Evolutionary conservation across 495 filamentous ascomycete species (phyloP).

Genomic region (Hapsidospora chrysogenum): DNA sequence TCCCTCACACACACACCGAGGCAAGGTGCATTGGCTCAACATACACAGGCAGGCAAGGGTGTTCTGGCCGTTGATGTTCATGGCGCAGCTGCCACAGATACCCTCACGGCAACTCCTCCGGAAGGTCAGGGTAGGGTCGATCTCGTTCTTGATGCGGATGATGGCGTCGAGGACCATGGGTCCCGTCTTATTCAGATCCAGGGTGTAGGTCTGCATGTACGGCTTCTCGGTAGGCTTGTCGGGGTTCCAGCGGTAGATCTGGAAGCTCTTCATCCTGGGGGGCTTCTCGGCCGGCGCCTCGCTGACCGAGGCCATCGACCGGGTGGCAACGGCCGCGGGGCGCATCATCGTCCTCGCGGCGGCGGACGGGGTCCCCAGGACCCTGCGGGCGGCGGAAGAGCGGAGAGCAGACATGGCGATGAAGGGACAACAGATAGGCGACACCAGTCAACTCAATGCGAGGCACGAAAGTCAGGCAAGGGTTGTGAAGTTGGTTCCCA

Average conservation of each 20-base stretch:
- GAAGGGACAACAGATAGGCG: no score
- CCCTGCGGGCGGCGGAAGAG: neutral
- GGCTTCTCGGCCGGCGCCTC: conserved; percentile 37
- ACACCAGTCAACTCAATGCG: no score
- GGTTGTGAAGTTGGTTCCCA: no score
- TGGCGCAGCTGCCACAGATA: conserved; percentile 95
- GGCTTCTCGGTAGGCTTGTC: conserved; percentile 83
- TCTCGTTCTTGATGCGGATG: conserved; percentile 97
- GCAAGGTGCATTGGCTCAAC: no score
- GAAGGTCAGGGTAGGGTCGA: conserved; percentile 94
- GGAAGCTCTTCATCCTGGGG: conserved; percentile 78
- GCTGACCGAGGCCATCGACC: conserved; percentile 27
- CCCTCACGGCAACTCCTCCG: conserved; percentile 89
- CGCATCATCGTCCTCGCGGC: no score
- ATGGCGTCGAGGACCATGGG: conserved; percentile 96
- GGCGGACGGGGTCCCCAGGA: no score
- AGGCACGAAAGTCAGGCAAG: no score
- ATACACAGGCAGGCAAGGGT: conserved; percentile 94
- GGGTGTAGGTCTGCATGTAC: conserved; percentile 79
- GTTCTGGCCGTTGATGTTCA: conserved; percentile 98
- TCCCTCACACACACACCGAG: no score
- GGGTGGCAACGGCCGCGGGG: no score
- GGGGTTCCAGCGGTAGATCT: conserved; percentile 98
- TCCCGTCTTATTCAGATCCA: conserved; percentile 96
- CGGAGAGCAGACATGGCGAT: neutral